Conservation (phyloP, 2,329 filamentous ascomycete genomes). For the Fusarium annulatum region DNA sequence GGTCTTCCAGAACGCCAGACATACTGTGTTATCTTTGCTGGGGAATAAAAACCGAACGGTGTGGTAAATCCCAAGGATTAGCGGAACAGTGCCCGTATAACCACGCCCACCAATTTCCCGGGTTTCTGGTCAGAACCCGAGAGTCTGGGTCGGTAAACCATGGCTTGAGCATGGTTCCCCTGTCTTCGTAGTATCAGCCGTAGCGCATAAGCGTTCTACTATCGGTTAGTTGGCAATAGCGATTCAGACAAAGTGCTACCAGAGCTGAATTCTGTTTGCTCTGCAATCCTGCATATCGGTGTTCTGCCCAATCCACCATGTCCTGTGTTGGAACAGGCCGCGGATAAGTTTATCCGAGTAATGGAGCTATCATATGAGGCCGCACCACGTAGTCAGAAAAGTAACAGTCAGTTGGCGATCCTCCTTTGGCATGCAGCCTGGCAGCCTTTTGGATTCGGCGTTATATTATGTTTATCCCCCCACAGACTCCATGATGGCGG, state of each 20-base stretch:
- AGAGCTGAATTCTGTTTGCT: conserved; percentile 1
- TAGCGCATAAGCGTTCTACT: conserved; percentile 12
- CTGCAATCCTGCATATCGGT: neutral
- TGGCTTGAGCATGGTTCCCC: conserved; percentile 47
- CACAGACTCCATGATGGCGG: conserved; percentile 41
- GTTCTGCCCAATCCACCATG: neutral
- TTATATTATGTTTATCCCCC: conserved; percentile 20
- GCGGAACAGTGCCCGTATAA: neutral
- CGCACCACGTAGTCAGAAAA: conserved; percentile 16
- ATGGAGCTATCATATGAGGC: conserved; percentile 11
- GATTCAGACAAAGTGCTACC: neutral
- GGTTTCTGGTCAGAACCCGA: conserved; percentile 50
- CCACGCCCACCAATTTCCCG: conserved; percentile 45
- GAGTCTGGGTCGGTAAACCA: conserved; percentile 50
- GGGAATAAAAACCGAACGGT: neutral
- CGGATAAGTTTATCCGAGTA: conserved; percentile 26
- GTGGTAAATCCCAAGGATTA: neutral
- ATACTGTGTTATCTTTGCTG: neutral
- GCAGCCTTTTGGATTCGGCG: conserved; percentile 24
- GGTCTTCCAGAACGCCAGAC: neutral
- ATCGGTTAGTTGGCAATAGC: neutral
- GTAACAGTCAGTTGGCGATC: conserved; percentile 28
- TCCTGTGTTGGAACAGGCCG: conserved; percentile 16
- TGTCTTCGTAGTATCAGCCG: conserved; percentile 40
- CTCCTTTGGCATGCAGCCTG: conserved; percentile 29